Evolutionary conservation across 345 rosid species (phyloP).

Genomic region (Crucihimalaya himalaica): DNA sequence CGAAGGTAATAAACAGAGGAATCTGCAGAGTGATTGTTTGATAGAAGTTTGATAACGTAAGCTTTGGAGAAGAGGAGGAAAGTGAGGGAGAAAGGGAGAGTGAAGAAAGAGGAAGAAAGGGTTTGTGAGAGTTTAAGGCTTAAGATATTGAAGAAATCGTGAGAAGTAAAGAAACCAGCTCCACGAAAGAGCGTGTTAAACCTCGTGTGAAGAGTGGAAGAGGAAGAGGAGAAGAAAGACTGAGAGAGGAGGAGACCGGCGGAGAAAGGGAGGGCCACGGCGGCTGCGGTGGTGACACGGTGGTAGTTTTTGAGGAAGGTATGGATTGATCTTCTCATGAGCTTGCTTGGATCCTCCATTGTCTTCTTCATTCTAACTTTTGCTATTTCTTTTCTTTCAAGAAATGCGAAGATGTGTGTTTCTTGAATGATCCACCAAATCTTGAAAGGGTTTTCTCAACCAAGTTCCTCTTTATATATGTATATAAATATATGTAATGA

Average conservation of each 20-base stretch:
- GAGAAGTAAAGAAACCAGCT: conserved; percentile 75
- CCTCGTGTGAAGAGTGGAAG: conserved; percentile 41
- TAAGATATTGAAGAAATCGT: conserved; percentile 54
- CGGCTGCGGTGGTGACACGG: conserved; percentile 55
- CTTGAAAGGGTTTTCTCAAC: conserved; percentile 34
- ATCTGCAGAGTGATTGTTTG: conserved; percentile 43
- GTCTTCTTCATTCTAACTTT: conserved; percentile 34
- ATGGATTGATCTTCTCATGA: conserved; percentile 69
- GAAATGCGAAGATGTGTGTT: conserved; percentile 32
- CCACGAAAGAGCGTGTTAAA: conserved; percentile 53
- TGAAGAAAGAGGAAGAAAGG: conserved; percentile 52
- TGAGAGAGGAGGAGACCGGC: conserved; percentile 42
- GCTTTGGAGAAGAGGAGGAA: conserved; percentile 75
- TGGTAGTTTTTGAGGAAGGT: conserved; percentile 65
- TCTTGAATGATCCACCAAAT: conserved; percentile 36
- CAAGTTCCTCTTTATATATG: conserved; percentile 21
- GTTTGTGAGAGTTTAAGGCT: conserved; percentile 77
- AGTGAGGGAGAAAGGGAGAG: conserved; percentile 76
- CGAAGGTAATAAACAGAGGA: conserved; percentile 49
- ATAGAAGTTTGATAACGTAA: conserved; percentile 38
- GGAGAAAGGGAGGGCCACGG: conserved; percentile 65
- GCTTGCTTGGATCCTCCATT: conserved; percentile 54
- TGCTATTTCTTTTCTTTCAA: not conserved
- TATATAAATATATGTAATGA: conserved; percentile 19
- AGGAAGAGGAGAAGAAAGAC: conserved; percentile 35